Conservation (phyloP, 2,329 filamentous ascomycete species). For the Fusarium begoniae region DNA sequence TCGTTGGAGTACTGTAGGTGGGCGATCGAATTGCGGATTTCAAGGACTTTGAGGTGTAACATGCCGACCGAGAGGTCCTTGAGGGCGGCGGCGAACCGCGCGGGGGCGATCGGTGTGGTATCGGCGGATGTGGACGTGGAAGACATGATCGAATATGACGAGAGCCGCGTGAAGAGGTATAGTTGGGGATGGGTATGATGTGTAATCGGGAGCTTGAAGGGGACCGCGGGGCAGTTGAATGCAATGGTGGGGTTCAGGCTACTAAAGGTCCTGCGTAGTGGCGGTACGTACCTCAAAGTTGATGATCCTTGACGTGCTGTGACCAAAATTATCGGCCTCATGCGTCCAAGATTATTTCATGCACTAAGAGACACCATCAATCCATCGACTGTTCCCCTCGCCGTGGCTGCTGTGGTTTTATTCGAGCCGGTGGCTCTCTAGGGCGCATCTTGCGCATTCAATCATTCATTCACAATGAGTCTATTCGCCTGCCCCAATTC, state of each 20-base stretch:
- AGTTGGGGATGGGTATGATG: not conserved
- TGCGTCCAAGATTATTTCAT: conserved; percentile 41
- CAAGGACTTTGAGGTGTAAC: conserved; percentile 78
- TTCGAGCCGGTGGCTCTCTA: conserved; percentile 34
- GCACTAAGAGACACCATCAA: conserved; percentile 34
- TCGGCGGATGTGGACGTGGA: conserved; percentile 63
- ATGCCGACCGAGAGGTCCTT: conserved; percentile 70
- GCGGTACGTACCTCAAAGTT: conserved; percentile 31
- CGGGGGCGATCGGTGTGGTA: conserved; percentile 67
- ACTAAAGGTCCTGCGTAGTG: conserved; percentile 11
- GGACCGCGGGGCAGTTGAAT: conserved; percentile 25
- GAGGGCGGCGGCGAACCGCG: conserved; percentile 73
- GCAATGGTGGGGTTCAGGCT: conserved; percentile 37
- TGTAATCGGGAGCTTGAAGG: not conserved
- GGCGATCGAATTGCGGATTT: conserved; percentile 77
- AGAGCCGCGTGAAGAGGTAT: not conserved
- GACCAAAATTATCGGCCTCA: conserved; percentile 37
- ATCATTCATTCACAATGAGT: conserved; percentile 39
- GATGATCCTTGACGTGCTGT: conserved; percentile 9
- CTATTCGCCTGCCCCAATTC: conserved; percentile 43
- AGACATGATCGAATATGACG: conserved; percentile 57
- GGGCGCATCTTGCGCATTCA: conserved; percentile 39
- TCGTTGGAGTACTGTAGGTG: conserved; percentile 80
- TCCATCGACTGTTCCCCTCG: conserved; percentile 17
- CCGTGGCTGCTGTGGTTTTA: conserved; percentile 28